phyloP scores from a whole-genome alignment of 2,329 filamentous ascomycete genomes.

The Trichoderma sp. region DNA sequence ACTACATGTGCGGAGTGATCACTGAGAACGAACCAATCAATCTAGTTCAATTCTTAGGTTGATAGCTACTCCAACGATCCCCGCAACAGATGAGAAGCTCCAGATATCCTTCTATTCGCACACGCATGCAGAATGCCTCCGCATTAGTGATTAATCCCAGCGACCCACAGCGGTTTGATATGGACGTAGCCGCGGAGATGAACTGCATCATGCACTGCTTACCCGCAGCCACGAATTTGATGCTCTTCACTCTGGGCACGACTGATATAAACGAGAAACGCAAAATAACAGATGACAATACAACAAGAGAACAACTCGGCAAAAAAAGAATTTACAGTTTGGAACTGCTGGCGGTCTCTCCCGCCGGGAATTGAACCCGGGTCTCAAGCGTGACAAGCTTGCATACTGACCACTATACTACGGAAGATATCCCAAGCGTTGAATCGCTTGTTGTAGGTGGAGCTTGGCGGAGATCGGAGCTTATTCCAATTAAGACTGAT shows the following conservation, averaged over 20 bases:
- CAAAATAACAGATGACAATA: not conserved
- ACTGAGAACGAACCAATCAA: not conserved
- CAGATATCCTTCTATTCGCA: not conserved
- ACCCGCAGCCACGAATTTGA: not conserved
- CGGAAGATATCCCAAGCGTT: conserved; percentile 10
- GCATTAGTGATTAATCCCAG: not conserved
- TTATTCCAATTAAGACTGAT: not conserved
- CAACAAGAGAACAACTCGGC: not conserved
- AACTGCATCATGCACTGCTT: not conserved
- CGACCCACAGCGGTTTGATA: not conserved
- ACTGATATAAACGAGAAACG: not conserved
- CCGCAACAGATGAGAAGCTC: not conserved
- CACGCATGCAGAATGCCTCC: not conserved
- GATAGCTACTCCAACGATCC: not conserved
- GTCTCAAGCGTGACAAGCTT: conserved; percentile 21
- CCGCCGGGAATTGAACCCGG: conserved; percentile 21
- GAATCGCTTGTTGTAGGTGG: conserved; percentile 5
- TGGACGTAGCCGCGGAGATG: not conserved
- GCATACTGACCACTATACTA: conserved; percentile 22
- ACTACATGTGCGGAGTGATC: not conserved
- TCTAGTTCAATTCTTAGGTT: not conserved
- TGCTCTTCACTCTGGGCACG: not conserved
- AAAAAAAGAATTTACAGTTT: not conserved
- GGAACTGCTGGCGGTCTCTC: not conserved
- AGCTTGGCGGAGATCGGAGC: not conserved